Base-by-base conservation (phyloP, 176 grass and related monocot genomes). In the Luzula sylvatica region DNA sequence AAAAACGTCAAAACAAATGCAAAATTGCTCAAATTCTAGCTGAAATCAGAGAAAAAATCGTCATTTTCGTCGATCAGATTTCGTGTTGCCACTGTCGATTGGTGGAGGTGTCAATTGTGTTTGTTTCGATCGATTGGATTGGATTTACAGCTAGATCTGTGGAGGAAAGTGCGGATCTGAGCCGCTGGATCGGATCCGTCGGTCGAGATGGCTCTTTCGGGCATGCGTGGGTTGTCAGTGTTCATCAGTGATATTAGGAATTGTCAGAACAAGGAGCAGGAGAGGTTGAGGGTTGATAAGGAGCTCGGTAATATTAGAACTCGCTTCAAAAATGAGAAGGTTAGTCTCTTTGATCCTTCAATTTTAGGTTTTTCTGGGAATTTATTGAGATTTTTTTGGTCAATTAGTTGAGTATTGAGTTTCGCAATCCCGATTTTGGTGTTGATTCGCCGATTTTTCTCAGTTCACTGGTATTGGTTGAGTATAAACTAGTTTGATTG, bases 191-290 rank as follows among this genome's bases (percentile, higher is more conserved):
- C 65, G 42, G 41, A 54, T 57, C 55, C 41, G 46, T 3, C 52
- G 22, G 52, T 21, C 24, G 59, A n/a, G 55, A 98, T 98, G 92
- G 78, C 92, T 69, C 78, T 98, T 50, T 90, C 92, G 4, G 92
- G 92, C 57, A 98, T 90, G 92, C 85, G 92, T 15, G 92, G 92
- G 59, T 71, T 98, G 17, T 98, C 92, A 0, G 92, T 98, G 48
- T 96, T 98, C 75, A 98, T 98, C 92, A 98, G 92, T 70, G 92
- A 98, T 63, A 18, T 98, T 26, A 78, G 92, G 54, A 98, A 83
- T 83, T 98, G 92, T 79, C 92, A 98, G 71, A 98, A 98, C 81
- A 98, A 98, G 75, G 92, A 98, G 85, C 92, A 98, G 92, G 92
- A 98, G 72, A 75, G 86, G 64, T 71, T 98, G 42, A 70, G 92